Evolutionary conservation across 2,329 filamentous ascomycete genomes (phyloP), one percentile per base, ranked within the genome.

Genomic region (Colletotrichum sp.): DNA sequence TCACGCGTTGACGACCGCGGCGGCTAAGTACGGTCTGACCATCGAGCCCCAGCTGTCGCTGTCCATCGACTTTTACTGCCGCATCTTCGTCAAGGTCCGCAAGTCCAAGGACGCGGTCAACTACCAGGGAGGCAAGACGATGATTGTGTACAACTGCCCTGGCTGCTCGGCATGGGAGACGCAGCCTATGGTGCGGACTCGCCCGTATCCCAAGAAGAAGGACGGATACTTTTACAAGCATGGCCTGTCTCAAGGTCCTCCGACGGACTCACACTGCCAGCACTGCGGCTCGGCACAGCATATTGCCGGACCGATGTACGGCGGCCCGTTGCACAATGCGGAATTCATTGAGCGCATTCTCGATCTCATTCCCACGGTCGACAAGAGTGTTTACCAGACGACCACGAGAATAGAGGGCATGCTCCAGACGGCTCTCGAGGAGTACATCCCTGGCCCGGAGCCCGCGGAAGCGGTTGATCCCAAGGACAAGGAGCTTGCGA

Each of bases 21-120:
- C 95, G 5, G 95, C 94, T 18, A 93, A 93, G 77, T 98, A 99
- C 80, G 96, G 97, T 2, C 88, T 98, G 57, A 90, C 95, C 1
- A 95, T 99, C 75, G 96, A 99, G 84, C 97, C 97, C 1, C 90
- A 98, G 6, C 90, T 99, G 13, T 98, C 95, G 8, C 90, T 99
- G 2, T 98, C 95, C 4, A 98, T 99, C 77, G 97, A 99, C 84
- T 99, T 98, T 84, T 99, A 99, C 83, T 93, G 94, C 24, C 92
- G 98, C 62, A 90, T 98, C 3, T 99, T 99, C 82, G 93, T 99
- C 62, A 92, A 94, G 24, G 90, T 99, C 44, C 90, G 91, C 76
- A 95, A 92, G 79, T 95, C 95, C 6, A 95, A 96, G 0, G 93
- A 93, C 5, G 93, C 95, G 71, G 96, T 98, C 82, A 99, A 99